Evolutionary conservation across 192 early-diverging fungal genomes (phyloP), one percentile per base, ranked within the genome.

Genomic region (Coemansia sp.): DNA sequence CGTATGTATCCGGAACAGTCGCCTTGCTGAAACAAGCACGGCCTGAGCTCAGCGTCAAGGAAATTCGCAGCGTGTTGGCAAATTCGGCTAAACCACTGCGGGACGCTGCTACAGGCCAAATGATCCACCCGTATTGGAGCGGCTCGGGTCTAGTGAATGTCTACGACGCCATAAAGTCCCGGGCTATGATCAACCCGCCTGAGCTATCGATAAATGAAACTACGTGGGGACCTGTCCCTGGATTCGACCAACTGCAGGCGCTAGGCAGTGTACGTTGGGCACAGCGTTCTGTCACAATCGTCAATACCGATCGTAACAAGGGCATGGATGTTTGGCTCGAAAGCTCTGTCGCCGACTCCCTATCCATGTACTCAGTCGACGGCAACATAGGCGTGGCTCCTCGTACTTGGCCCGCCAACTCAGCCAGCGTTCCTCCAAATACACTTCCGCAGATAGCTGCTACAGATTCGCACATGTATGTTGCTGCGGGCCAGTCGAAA

Each of bases 101-200:
- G 29, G 68, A 86, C 60, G 76, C 12, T 7, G n/a, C 34, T n/a
- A 77, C 78, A 0, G 69, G 65, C 45, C 72, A 77, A 45, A 76
- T 64, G 32, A 73, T 67, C n/a, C 61, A 66, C 27, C 70, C 82
- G 23, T 86, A 89, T n/a, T 45, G 31, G 36, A 86, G 90, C 17
- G 87, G 90, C 10, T 77, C 87, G 46, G 95, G 95, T 19, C 77
- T 95, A 29, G 80, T 97, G 29, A 87, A 94, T 75, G 68, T 93
- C 45, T 84, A 77, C 51, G 65, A 84, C 27, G 87, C 94, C 4
- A 45, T 94, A 46, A 73, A 41, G 9, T 66, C 89, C 9, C 83
- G 85, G 12, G 75, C 80, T 1, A 37, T 72, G 1, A 71, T 93
- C 37, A 73, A 70, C 8, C 93, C 94, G 1, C 72, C 84, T 10